Percentiles rank a stretch among this genome's conserved stretches.
phyloP scores from a whole-genome alignment of 257 asterid genomes.

The Solanum neorickii region DNA sequence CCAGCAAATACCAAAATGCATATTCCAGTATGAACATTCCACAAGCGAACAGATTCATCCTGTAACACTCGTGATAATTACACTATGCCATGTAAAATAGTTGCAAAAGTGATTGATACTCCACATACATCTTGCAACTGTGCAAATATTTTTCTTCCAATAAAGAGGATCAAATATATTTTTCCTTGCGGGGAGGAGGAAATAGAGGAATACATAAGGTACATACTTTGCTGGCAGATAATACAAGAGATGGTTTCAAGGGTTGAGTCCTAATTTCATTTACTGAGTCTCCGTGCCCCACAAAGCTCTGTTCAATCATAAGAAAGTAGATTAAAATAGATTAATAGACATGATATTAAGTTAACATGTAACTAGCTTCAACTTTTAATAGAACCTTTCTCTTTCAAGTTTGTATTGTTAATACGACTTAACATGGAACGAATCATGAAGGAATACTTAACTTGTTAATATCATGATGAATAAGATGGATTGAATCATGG shows the following conservation, averaged over 20 bases:
- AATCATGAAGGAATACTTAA: background rate
- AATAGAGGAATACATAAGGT: background rate
- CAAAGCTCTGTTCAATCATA: constrained; percentile 58
- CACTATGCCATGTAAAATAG: background rate
- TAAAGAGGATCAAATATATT: background rate
- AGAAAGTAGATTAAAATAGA: background rate
- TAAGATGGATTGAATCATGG: background rate
- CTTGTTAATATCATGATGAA: background rate
- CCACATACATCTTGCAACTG: background rate
- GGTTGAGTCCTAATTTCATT: constrained; percentile 90
- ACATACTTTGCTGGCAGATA: constrained; percentile 93
- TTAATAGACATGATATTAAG: background rate
- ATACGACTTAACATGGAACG: background rate
- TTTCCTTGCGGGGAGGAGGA: background rate
- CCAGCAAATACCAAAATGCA: constrained; percentile 99
- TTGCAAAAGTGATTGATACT: background rate
- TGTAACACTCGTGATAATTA: constrained; percentile 7
- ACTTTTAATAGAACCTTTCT: background rate
- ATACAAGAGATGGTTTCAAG: constrained; percentile 80
- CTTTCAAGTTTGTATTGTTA: background rate
- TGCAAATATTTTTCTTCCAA: background rate
- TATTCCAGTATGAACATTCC: constrained; percentile 97
- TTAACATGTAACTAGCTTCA: background rate
- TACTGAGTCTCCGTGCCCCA: constrained; percentile 93
- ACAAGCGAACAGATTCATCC: constrained; percentile 98